These are phyloP conservation scores for Cladorrhinum sp. DNA, from an alignment of 2,329 filamentous ascomycete genomes.

Conservation along the genomic window DNA sequence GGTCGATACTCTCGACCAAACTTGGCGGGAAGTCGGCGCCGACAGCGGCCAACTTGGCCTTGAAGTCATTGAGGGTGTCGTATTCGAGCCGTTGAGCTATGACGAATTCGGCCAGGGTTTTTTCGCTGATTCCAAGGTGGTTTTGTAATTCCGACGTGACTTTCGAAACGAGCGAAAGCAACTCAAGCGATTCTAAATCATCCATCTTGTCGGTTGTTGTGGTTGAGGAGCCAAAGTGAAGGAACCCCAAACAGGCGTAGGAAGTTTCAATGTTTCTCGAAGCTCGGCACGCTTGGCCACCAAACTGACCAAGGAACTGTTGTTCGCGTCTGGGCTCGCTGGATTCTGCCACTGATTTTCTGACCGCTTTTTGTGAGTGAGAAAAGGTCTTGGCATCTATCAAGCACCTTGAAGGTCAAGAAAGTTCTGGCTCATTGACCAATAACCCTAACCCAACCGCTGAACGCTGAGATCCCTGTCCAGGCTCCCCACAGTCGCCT, in stretches of 20 bases:
- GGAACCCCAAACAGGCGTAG: background rate
- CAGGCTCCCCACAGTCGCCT: background rate
- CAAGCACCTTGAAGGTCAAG: background rate
- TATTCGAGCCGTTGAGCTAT: conserved; percentile 84
- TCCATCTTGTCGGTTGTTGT: conserved; percentile 60
- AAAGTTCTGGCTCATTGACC: too few relatives aligned
- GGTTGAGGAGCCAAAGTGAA: background rate
- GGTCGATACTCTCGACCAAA: conserved; percentile 87
- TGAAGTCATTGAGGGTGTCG: conserved; percentile 69
- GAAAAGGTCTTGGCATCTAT: background rate
- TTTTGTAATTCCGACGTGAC: conserved; percentile 94
- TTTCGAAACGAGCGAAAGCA: conserved; percentile 90
- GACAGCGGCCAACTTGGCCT: conserved; percentile 68
- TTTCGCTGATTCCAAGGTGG: conserved; percentile 86
- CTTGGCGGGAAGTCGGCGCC: conserved; percentile 82
- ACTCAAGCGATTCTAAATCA: conserved; percentile 85
- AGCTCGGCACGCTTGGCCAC: background rate
- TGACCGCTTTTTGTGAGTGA: conserved; percentile 8
- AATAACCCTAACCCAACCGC: conserved; percentile 15
- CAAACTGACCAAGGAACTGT: background rate
- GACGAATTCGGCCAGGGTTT: conserved; percentile 93
- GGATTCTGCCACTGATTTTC: conserved; percentile 15
- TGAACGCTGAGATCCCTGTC: background rate
- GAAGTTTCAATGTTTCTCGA: background rate
- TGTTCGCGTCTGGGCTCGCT: background rate